A percentile compares a stretch with the other conserved stretches of the same genome.
Conservation (phyloP, 805 yeast genomes). For the Ogataea parapolymorpha region DNA sequence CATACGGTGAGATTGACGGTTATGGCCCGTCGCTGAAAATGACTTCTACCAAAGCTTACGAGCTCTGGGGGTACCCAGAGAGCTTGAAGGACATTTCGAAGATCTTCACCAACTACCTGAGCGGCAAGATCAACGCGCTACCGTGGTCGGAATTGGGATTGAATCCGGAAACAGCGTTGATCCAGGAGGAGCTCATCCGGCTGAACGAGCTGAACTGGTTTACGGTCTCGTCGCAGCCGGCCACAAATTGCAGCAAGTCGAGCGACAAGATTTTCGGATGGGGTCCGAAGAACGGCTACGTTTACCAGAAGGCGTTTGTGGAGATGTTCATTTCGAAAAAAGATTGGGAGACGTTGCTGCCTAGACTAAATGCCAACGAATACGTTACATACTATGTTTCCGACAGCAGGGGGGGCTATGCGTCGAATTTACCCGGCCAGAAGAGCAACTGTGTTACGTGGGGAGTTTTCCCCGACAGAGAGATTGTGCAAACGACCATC, state of each 20-base stretch:
- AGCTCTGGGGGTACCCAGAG: constrained; percentile 79
- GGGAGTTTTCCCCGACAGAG: constrained; percentile 95
- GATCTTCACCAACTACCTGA: constrained; percentile 68
- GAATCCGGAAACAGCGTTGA: constrained; percentile 85
- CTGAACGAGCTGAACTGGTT: constrained; percentile 72
- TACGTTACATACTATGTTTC: constrained; percentile 74
- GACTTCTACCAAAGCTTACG: constrained; percentile 59
- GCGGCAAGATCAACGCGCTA: constrained; percentile 68
- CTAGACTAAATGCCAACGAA: constrained; percentile 47
- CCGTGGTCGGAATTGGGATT: constrained; percentile 93
- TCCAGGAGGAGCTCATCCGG: constrained; percentile 85
- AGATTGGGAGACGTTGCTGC: constrained; percentile 63
- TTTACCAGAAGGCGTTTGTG: constrained; percentile 93
- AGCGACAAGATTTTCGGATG: constrained; percentile 92
- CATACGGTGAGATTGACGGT: constrained; percentile 97
- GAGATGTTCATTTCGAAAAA: constrained; percentile 75
- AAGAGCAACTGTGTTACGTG: constrained; percentile 87
- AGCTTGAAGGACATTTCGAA: constrained; percentile 55
- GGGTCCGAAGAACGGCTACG: constrained; percentile 90
- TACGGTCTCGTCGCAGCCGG: constrained; percentile 95
- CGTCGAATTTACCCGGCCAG: constrained; percentile 54
- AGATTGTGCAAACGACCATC: constrained; percentile 86
- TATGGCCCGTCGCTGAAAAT: constrained; percentile 90
- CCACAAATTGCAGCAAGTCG: constrained; percentile 73
- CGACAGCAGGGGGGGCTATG: constrained; percentile 53